These are phyloP conservation scores for Davidsoniella neocaledoniae DNA, from an alignment of 2,329 filamentous ascomycete species.

Conservation along the genomic window DNA sequence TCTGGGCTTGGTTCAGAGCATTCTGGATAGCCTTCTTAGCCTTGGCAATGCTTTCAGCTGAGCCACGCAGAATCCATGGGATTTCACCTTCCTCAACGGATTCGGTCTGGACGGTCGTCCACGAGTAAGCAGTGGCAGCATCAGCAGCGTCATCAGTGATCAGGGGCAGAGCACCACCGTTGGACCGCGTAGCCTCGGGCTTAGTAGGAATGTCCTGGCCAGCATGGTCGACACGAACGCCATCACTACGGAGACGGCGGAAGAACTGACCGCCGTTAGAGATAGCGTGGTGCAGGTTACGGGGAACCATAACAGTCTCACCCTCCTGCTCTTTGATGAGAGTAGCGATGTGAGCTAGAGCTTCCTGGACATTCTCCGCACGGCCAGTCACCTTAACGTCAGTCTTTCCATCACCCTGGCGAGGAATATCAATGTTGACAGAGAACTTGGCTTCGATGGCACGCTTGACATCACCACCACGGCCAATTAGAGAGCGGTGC, in stretches of 20 bases:
- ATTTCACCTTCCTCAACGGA: constrained; percentile 54
- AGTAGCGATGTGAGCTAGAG: constrained; percentile 67
- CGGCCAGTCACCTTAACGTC: constrained; percentile 74
- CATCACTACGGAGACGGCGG: constrained; percentile 72
- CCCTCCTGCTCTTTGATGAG: constrained; percentile 75
- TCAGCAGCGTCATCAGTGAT: constrained; percentile 73
- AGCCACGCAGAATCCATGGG: constrained; percentile 77
- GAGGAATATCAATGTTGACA: constrained; percentile 77
- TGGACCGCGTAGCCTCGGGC: constrained; percentile 39
- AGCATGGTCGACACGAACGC: constrained; percentile 82
- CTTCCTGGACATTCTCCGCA: constrained; percentile 62
- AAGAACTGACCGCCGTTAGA: constrained; percentile 87
- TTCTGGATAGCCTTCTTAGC: constrained; percentile 59
- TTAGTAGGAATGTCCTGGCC: constrained; percentile 62
- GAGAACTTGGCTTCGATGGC: constrained; percentile 73
- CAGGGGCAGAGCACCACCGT: constrained; percentile 55
- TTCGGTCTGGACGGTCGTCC: constrained; percentile 55
- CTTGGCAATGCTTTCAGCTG: constrained; percentile 61
- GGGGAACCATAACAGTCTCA: constrained; percentile 72
- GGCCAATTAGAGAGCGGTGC: constrained; percentile 80
- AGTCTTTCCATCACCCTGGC: constrained; percentile 69
- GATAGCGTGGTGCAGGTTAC: constrained; percentile 66
- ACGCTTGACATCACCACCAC: constrained; percentile 74
- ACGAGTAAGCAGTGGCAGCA: constrained; percentile 55
- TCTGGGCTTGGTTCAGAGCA: constrained; percentile 54